These are phyloP conservation scores for Geoglossum glabrum DNA, from an alignment of 495 filamentous ascomycete species.

Conservation along the genomic window DNA sequence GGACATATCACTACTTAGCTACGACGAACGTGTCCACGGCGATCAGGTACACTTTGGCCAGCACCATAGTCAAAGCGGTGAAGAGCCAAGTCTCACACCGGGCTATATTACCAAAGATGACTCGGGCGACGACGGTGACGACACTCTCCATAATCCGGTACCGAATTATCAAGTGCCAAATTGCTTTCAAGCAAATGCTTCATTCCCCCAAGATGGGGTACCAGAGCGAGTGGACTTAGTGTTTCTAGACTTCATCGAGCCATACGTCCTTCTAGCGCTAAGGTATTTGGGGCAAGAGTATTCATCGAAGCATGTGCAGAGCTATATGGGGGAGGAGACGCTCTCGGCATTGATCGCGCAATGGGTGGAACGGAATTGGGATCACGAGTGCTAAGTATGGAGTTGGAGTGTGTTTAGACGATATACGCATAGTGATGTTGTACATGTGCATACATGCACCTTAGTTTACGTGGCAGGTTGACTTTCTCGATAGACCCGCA, in stretches of 20 bases:
- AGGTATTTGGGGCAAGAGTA: slow-evolving; percentile 45
- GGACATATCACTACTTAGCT: background rate
- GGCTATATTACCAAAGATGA: slow-evolving; percentile 88
- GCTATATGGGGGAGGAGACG: slow-evolving; percentile 42
- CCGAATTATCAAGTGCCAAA: slow-evolving; percentile 63
- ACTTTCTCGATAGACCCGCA: background rate
- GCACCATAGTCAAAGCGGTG: background rate
- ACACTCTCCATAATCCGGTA: slow-evolving; percentile 62
- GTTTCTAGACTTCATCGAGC: slow-evolving; percentile 79
- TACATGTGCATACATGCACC: background rate
- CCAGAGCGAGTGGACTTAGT: slow-evolving; percentile 67
- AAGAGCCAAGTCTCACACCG: slow-evolving; percentile 27
- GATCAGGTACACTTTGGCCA: background rate
- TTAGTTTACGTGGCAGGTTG: background rate
- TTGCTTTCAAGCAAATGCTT: slow-evolving; percentile 47
- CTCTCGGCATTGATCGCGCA: slow-evolving; percentile 54
- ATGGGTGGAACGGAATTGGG: slow-evolving; percentile 72
- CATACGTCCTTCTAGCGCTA: slow-evolving; percentile 53
- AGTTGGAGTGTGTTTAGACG: too few species aligned
- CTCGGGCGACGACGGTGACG: slow-evolving; percentile 69
- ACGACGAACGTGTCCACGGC: slow-evolving; percentile 15
- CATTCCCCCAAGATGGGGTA: slow-evolving; percentile 23
- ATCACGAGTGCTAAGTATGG: slow-evolving; percentile 22
- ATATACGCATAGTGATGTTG: background rate
- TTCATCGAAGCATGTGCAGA: slow-evolving; percentile 32